Evolutionary conservation across 306 rosid genomes (phyloP), one percentile per base, ranked within the genome.

Genomic region (Trifolium subterraneum): DNA sequence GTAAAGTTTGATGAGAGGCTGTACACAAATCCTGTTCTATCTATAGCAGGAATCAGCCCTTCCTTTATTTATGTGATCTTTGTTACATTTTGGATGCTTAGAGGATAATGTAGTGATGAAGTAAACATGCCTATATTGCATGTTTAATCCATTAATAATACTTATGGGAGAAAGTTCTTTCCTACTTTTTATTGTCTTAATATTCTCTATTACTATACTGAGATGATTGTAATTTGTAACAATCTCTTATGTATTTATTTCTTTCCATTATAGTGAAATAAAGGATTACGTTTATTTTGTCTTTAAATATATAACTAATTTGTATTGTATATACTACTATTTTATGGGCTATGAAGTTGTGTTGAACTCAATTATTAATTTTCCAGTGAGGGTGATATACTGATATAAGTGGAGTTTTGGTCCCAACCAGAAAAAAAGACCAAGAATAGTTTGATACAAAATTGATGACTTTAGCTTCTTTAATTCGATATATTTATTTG

Each of bases 1-100:
- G 82, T 82, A 77, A 73, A 82, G 79, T 35, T 77, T 81, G 79
- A 77, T 72, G 76, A 75, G 76, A 75, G 81, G 84, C 78, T 75
- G 84, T 81, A 70, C 51, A 70, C 41, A 80, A 70, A 63, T 56
- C 76, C 71, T 74, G 79, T 68, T 61, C n/a, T 20, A 29, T 29
- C 33, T 29, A 29, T 29, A 80, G 13, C 78, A 70, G 78, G 84
- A 70, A 58, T 42, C 65, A 76, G 78, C 63, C 84, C 76, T 55
- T 58, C 63, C 71, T 54, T 77, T 36, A 71, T 76, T 81, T 81
- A 76, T 81, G 52, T 61, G 35, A 35, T 71, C 45, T 69, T 81
- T 75, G 77, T 70, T 70, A 44, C 67, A 35, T 63, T 75, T 44
- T 69, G 73, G 63, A 66, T 39, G 51, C 47, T 81, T 8, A 44